A percentile compares a stretch with the other conserved stretches of the same genome.
phyloP scores from a whole-genome alignment of 139 green algal species.

The Nannochloris sp. region DNA sequence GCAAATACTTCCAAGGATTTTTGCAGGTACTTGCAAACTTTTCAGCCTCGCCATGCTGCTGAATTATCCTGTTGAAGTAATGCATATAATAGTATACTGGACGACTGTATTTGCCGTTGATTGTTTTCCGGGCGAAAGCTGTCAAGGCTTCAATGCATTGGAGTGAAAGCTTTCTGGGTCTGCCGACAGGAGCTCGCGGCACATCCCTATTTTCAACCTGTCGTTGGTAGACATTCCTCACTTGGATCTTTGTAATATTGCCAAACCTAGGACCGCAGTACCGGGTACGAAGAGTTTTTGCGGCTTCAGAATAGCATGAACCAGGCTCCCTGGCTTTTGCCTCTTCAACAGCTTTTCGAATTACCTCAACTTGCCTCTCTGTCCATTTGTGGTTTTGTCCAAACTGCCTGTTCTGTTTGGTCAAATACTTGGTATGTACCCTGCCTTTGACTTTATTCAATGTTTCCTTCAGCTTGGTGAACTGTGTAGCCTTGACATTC shows the following conservation, averaged over 20 bases:
- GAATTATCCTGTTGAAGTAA: not conserved
- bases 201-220: not conserved
- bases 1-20: not conserved
- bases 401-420: conserved; percentile 1
- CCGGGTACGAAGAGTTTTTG: not conserved
- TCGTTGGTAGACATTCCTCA: not conserved
- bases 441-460: not conserved
- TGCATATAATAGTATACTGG: not conserved
- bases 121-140: not conserved
- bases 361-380: not conserved
- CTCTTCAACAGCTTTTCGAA: not conserved
- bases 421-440: not conserved
- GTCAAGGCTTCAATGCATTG: not conserved
- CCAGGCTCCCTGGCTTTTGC: not conserved
- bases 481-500: not conserved
- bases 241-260: not conserved
- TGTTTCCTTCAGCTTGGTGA: not conserved
- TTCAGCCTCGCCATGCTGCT: not conserved
- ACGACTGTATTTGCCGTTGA: not conserved
- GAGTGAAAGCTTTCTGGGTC: not conserved
- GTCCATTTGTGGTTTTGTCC: not conserved
- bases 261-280: not conserved
- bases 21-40: not conserved
- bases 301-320: not conserved
- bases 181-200: not conserved